A percentile compares a stretch with the other conserved stretches of the same genome.
Conservation (phyloP, 176 grass and related monocot genomes). For the Chrysopogon serrulatus region DNA sequence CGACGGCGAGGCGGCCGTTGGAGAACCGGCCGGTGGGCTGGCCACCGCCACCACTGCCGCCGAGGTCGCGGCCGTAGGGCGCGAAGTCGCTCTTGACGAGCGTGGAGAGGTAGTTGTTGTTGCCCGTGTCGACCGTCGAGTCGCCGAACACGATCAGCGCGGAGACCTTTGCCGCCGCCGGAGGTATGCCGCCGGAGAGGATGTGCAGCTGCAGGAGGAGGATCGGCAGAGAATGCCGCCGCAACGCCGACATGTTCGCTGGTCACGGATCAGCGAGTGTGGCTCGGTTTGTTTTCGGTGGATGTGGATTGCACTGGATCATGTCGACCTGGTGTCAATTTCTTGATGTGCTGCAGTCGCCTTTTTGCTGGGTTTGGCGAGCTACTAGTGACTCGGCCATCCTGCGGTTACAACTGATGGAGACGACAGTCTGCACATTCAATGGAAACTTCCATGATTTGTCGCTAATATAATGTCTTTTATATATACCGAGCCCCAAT, state of each 20-base stretch:
- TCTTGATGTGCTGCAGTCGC: not conserved
- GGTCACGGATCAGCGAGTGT: not conserved
- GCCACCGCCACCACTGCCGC: not conserved
- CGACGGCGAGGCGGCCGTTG: not conserved
- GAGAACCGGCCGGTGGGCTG: not conserved
- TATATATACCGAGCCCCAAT: not conserved
- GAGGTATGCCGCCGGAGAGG: not conserved
- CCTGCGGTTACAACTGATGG: not conserved
- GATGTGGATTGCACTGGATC: no score
- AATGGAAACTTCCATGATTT: not conserved
- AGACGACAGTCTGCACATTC: not conserved
- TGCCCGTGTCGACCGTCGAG: constrained; percentile 58
- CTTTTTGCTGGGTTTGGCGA: constrained; percentile 25
- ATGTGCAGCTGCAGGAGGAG: constrained; percentile 4
- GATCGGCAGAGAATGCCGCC: not conserved
- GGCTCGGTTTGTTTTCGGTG: not conserved
- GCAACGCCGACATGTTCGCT: not conserved
- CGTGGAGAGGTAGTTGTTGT: constrained; percentile 42
- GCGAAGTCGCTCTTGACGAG: constrained; percentile 40
- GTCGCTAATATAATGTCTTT: not conserved
- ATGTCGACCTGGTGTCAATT: not conserved
- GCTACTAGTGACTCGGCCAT: constrained; percentile 6
- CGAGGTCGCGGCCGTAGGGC: constrained; percentile 44
- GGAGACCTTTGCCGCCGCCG: constrained; percentile 23
- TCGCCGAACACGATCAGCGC: constrained; percentile 66